phyloP scores from a whole-genome alignment of 1,139 yeast species.

The Debaryomycetaceae sp. region DNA sequence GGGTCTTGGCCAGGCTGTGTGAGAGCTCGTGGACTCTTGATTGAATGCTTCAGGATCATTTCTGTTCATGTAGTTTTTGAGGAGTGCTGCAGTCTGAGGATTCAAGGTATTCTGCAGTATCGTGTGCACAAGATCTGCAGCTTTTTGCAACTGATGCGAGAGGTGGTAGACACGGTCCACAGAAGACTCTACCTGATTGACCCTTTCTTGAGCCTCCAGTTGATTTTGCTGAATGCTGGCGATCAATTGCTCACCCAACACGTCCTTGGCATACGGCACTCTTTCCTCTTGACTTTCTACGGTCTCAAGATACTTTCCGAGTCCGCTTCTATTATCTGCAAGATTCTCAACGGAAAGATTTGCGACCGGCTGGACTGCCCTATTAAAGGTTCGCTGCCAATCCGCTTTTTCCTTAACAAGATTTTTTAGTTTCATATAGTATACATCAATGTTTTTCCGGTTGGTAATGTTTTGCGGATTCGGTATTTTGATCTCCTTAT shows the following conservation, averaged over 20 bases:
- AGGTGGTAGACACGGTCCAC: slow-evolving; percentile 21
- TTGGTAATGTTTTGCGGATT: slow-evolving; percentile 59
- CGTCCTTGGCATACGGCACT: not conserved
- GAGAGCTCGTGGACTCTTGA: not conserved
- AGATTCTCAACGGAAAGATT: slow-evolving; percentile 10
- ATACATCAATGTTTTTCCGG: slow-evolving; percentile 40
- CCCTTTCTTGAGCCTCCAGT: slow-evolving; percentile 10
- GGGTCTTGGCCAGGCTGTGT: slow-evolving; percentile 17
- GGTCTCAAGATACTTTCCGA: slow-evolving; percentile 11
- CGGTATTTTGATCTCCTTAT: slow-evolving; percentile 37
- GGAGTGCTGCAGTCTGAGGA: slow-evolving; percentile 15
- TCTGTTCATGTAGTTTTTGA: slow-evolving; percentile 17
- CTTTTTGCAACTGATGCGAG: slow-evolving; percentile 20
- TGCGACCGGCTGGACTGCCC: slow-evolving; percentile 17
- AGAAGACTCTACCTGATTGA: slow-evolving; percentile 13
- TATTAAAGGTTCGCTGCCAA: slow-evolving; percentile 41
- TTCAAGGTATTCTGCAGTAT: slow-evolving; percentile 14
- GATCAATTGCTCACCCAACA: slow-evolving; percentile 8
- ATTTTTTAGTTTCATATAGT: slow-evolving; percentile 40
- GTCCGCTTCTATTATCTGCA: slow-evolving; percentile 5
- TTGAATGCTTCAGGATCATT: slow-evolving; percentile 9
- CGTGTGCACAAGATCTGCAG: slow-evolving; percentile 16
- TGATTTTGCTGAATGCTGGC: slow-evolving; percentile 9
- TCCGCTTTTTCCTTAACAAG: slow-evolving; percentile 45
- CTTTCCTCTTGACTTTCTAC: not conserved